Percentiles rank a stretch among this genome's conserved stretches.
Conservation (phyloP, 441 rosid species). For the Oxalis stricta region DNA sequence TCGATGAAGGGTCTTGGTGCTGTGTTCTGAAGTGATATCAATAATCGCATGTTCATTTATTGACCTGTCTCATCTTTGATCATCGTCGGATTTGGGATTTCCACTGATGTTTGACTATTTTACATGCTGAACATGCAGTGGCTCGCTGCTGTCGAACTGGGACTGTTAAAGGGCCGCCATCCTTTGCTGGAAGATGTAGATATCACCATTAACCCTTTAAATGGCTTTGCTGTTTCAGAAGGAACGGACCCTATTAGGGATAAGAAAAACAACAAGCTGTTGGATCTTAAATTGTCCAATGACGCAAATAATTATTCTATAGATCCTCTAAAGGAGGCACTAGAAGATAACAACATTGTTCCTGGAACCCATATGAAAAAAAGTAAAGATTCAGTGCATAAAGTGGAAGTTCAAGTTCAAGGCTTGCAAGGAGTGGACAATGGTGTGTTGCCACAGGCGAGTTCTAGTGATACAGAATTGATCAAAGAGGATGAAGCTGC, state of each 20-base stretch:
- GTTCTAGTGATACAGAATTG: slow-evolving; percentile 27
- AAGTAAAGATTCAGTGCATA: slow-evolving; percentile 19
- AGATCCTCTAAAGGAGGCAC: slow-evolving; percentile 18
- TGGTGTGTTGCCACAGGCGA: slow-evolving; percentile 17
- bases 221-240: slow-evolving; percentile 44
- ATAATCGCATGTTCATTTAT: no score
- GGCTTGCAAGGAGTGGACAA: slow-evolving; percentile 18
- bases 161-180: slow-evolving; percentile 95
- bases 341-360: slow-evolving; percentile 22
- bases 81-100: no score
- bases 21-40: no score
- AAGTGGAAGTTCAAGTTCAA: slow-evolving; percentile 18
- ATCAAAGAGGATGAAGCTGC: slow-evolving; percentile 27
- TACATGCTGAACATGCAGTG: slow-evolving; percentile 48
- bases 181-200: slow-evolving; percentile 88
- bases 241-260: slow-evolving; percentile 25
- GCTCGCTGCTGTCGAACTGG: slow-evolving; percentile 91
- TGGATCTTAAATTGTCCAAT: slow-evolving; percentile 25
- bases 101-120: slow-evolving; percentile 11
- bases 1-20: background rate
- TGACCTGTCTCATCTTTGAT: no score
- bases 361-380: slow-evolving; percentile 13
- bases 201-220: slow-evolving; percentile 54
- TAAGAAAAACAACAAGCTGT: slow-evolving; percentile 24
- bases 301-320: slow-evolving; percentile 29